A percentile compares a stretch with the other conserved stretches of the same genome.
Conservation (phyloP, 2,329 filamentous ascomycete species). For the Alternaria solani region DNA sequence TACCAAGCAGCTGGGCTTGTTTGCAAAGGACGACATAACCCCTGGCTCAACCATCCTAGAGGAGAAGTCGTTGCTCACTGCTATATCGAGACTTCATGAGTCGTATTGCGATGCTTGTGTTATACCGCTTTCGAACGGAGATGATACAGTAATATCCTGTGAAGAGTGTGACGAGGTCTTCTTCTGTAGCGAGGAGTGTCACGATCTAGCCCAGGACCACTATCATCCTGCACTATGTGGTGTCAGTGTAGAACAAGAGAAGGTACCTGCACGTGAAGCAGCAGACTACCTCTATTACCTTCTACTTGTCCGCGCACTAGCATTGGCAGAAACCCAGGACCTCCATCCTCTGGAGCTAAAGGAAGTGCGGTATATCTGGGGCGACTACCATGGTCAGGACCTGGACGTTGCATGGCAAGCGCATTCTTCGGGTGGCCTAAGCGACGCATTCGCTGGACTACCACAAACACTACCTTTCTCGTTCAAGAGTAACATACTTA, state of each 20-base stretch:
- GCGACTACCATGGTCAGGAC: conserved; percentile 60
- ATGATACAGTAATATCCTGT: conserved; percentile 54
- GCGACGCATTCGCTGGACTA: conserved; percentile 36
- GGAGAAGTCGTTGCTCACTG: conserved; percentile 87
- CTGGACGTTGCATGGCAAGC: conserved; percentile 32
- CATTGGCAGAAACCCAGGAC: conserved; percentile 67
- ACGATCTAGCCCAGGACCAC: conserved; percentile 60
- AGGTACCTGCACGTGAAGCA: conserved; percentile 64
- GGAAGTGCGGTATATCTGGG: conserved; percentile 71
- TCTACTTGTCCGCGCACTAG: conserved; percentile 65
- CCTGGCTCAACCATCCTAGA: conserved; percentile 79
- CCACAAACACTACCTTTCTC: conserved; percentile 76
- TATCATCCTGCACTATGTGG: conserved; percentile 69
- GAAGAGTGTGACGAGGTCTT: conserved; percentile 65
- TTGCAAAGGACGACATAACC: conserved; percentile 81
- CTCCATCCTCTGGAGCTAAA: conserved; percentile 66
- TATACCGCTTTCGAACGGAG: conserved; percentile 66
- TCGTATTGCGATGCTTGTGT: conserved; percentile 91
- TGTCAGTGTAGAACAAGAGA: conserved; percentile 61
- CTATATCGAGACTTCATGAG: conserved; percentile 87
- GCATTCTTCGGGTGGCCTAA: conserved; percentile 19
- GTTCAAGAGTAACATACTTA: conserved; percentile 77
- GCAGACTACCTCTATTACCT: conserved; percentile 68
- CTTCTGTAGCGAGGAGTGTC: conserved; percentile 67
- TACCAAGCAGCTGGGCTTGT: conserved; percentile 84